Evolutionary conservation across 441 rosid species (phyloP).

Genomic region (Arabidopsis hybrid): DNA sequence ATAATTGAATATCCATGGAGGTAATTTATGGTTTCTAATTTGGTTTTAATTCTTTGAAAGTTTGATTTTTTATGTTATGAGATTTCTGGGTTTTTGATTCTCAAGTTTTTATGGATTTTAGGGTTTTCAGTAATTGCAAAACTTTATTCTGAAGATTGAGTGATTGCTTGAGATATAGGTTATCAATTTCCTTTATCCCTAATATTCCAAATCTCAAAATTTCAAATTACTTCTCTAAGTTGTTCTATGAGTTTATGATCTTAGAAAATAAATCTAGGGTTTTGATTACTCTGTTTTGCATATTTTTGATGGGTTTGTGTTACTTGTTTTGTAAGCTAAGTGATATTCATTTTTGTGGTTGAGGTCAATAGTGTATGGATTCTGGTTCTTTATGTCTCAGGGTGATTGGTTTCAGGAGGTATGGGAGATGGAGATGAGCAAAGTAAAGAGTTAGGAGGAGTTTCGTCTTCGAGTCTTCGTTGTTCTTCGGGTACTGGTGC

Average conservation of each 20-base stretch:
- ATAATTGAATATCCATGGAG: constrained; percentile 34
- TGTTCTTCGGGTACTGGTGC: constrained; percentile 9
- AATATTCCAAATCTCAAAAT: neutral
- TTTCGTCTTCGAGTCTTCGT: constrained; percentile 52
- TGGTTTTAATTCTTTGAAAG: neutral
- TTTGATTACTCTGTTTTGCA: neutral
- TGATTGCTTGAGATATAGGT: constrained; percentile 32
- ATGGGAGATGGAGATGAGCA: constrained; percentile 61
- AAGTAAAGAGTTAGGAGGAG: constrained; percentile 49
- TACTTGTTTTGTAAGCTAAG: constrained; percentile 35
- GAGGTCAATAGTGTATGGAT: constrained; percentile 46
- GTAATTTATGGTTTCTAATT: neutral
- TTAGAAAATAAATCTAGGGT: neutral
- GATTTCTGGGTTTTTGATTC: constrained; percentile 19
- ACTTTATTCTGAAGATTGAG: neutral
- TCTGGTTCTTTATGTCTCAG: constrained; percentile 38
- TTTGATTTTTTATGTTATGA: neutral
- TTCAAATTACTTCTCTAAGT: no score
- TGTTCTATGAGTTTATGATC: constrained; percentile 1
- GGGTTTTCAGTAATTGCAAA: constrained; percentile 23
- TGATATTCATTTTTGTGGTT: neutral
- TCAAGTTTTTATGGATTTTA: constrained; percentile 13
- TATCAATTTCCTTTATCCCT: constrained; percentile 17
- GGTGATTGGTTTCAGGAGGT: constrained; percentile 46
- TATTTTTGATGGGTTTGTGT: neutral